Percentiles rank a stretch among this genome's conserved stretches.
Conservation (phyloP, 495 filamentous ascomycete species). For the Aspergillus heteromorphus region DNA sequence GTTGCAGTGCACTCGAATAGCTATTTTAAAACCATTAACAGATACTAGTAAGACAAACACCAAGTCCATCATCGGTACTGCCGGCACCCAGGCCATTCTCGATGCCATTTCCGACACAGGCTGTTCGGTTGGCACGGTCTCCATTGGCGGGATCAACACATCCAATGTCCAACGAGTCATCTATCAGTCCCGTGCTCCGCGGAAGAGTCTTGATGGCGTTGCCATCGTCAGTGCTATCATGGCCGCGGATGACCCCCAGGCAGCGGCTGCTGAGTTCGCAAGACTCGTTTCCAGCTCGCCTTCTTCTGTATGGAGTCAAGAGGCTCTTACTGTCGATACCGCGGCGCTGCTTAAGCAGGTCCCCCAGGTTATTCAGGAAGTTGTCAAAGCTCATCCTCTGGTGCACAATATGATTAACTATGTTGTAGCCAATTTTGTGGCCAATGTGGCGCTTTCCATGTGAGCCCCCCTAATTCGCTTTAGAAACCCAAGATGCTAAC, state of each 20-base stretch:
- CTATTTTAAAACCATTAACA: slow-evolving; percentile 6
- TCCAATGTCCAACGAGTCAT: slow-evolving; percentile 70
- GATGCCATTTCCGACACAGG: slow-evolving; percentile 44
- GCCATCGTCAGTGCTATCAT: slow-evolving; percentile 90
- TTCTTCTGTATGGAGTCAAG: slow-evolving; percentile 33
- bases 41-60: slow-evolving; percentile 55
- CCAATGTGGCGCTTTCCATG: slow-evolving; percentile 79
- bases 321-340: slow-evolving; percentile 21
- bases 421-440: slow-evolving; percentile 89
- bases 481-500: neutral
- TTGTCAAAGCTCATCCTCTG: slow-evolving; percentile 61
- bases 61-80: slow-evolving; percentile 74
- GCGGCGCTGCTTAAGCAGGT: slow-evolving; percentile 38
- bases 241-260: slow-evolving; percentile 57
- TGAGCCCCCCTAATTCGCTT: slow-evolving; percentile 19
- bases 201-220: slow-evolving; percentile 65
- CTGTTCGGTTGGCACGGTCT: slow-evolving; percentile 55
- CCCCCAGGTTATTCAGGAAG: slow-evolving; percentile 51
- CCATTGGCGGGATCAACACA: slow-evolving; percentile 84
- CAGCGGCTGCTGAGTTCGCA: slow-evolving; percentile 52
- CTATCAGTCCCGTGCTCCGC: slow-evolving; percentile 50
- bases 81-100: slow-evolving; percentile 70
- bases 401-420: slow-evolving; percentile 97
- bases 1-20: slow-evolving; percentile 6
- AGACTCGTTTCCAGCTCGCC: slow-evolving; percentile 46